These are phyloP conservation scores for Talaromyces sp. DNA, from an alignment of 2,329 filamentous ascomycete genomes.

Conservation along the genomic window DNA sequence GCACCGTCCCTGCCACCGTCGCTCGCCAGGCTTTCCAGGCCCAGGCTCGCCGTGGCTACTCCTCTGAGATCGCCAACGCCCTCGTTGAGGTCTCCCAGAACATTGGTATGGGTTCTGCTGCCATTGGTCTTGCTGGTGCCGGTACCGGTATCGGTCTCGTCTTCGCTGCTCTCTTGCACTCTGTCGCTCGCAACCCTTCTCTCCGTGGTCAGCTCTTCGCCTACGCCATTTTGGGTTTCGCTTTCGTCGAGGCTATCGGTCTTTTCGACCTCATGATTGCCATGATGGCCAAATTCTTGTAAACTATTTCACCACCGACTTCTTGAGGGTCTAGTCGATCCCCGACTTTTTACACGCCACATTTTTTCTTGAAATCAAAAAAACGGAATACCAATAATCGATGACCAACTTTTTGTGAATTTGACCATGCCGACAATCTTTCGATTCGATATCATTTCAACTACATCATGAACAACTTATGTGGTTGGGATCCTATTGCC, in stretches of 20 bases:
- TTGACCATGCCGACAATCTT: slow-evolving; percentile 6
- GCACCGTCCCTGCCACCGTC: slow-evolving; percentile 63
- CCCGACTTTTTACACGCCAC: neutral
- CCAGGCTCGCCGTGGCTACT: slow-evolving; percentile 70
- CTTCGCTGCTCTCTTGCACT: slow-evolving; percentile 82
- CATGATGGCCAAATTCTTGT: slow-evolving; percentile 85
- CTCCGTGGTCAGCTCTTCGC: slow-evolving; percentile 94
- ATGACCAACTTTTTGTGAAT: slow-evolving; percentile 5
- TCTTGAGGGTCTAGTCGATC: neutral
- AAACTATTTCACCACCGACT: slow-evolving; percentile 21
- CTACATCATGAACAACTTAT: neutral
- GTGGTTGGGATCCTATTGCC: neutral
- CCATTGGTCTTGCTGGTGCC: slow-evolving; percentile 87
- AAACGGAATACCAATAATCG: slow-evolving; percentile 5
- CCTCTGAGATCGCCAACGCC: slow-evolving; percentile 76
- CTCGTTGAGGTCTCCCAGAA: slow-evolving; percentile 89
- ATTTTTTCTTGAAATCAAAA: neutral
- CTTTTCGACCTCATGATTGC: slow-evolving; percentile 87
- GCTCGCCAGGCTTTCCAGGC: slow-evolving; percentile 54
- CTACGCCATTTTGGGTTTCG: slow-evolving; percentile 92
- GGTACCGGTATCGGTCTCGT: slow-evolving; percentile 95
- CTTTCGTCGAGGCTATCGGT: slow-evolving; percentile 78
- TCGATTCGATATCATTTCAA: slow-evolving; percentile 4
- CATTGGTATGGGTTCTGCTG: slow-evolving; percentile 81
- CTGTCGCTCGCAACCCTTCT: slow-evolving; percentile 89